A percentile compares a stretch with the other conserved stretches of the same genome.
Evolutionary conservation across 257 asterid species (phyloP).

Genomic region (Gynochthodes officinalis): DNA sequence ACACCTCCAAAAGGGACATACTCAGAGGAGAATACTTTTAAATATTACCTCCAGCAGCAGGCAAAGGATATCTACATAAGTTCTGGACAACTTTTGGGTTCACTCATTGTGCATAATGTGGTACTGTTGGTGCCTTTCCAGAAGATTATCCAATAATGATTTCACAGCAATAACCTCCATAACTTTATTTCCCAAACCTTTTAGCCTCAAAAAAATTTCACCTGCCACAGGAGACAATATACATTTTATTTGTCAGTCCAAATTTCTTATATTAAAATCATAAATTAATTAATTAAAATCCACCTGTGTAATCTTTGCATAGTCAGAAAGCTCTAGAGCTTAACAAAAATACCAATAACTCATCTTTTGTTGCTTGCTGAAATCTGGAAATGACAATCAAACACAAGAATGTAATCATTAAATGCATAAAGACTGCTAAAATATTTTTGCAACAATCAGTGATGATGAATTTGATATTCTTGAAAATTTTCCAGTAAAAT

Average conservation of each 20-base stretch:
- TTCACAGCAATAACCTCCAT: constrained; percentile 44
- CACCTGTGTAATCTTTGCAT: constrained; percentile 54
- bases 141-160: constrained; percentile 54
- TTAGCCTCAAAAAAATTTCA: constrained; percentile 60
- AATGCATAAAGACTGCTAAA: not conserved
- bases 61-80: constrained; percentile 64
- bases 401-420: not conserved
- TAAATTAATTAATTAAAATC: not conserved
- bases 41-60: constrained; percentile 72
- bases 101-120: constrained; percentile 32
- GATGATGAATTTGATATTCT: not conserved
- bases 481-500: no score
- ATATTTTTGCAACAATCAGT: not conserved
- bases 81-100: constrained; percentile 42
- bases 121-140: no score
- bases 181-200: constrained; percentile 63
- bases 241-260: constrained; percentile 1
- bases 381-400: constrained; percentile 45
- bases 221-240: constrained; percentile 44
- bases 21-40: constrained; percentile 1
- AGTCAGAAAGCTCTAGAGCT: constrained; percentile 49
- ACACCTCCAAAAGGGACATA: constrained; percentile 11
- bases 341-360: constrained; percentile 54
- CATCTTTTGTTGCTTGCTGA: constrained; percentile 54
- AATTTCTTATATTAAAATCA: not conserved